A percentile compares a stretch with the other conserved stretches of the same genome.
phyloP scores from a whole-genome alignment of 495 filamentous ascomycete genomes.

The Aspergillus cavernicola region DNA sequence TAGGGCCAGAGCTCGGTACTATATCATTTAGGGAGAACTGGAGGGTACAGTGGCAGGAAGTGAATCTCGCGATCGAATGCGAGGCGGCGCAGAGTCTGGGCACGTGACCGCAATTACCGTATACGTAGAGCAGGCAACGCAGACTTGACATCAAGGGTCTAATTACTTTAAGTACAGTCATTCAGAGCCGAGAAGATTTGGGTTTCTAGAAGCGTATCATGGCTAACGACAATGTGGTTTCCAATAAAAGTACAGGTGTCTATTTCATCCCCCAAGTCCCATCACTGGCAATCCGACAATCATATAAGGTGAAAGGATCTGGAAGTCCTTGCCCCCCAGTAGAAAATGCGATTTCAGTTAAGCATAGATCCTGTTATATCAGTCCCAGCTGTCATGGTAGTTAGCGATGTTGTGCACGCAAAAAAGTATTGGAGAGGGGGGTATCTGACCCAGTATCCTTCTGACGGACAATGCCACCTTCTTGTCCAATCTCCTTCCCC shows the following conservation, averaged over 20 bases:
- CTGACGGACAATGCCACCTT: slow-evolving; percentile 69
- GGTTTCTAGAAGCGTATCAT: slow-evolving; percentile 1
- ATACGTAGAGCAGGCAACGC: neutral
- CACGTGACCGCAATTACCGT: neutral
- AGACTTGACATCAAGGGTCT: neutral
- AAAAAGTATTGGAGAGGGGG: neutral
- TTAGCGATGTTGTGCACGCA: slow-evolving; percentile 1
- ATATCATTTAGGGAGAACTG: too few relatives aligned
- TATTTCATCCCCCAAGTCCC: slow-evolving; percentile 10
- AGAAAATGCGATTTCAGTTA: slow-evolving; percentile 4
- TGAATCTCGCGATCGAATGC: neutral
- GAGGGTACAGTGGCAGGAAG: too few relatives aligned
- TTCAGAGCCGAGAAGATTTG: slow-evolving; percentile 11
- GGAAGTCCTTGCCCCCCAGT: neutral
- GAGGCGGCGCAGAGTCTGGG: neutral
- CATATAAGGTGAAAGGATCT: neutral
- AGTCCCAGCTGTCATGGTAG: slow-evolving; percentile 43
- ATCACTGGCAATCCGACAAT: neutral
- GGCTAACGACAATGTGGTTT: slow-evolving; percentile 17
- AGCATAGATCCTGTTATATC: slow-evolving; percentile 12
- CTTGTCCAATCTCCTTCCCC: slow-evolving; percentile 71
- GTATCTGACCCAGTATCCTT: slow-evolving; percentile 74
- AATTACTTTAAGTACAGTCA: neutral
- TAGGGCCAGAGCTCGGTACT: too few relatives aligned
- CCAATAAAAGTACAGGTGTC: slow-evolving; percentile 27